A percentile compares a stretch with the other conserved stretches of the same genome.
Evolutionary conservation across 768 basidiomycete genomes (phyloP).

Genomic region (Dentipellis fragilis): DNA sequence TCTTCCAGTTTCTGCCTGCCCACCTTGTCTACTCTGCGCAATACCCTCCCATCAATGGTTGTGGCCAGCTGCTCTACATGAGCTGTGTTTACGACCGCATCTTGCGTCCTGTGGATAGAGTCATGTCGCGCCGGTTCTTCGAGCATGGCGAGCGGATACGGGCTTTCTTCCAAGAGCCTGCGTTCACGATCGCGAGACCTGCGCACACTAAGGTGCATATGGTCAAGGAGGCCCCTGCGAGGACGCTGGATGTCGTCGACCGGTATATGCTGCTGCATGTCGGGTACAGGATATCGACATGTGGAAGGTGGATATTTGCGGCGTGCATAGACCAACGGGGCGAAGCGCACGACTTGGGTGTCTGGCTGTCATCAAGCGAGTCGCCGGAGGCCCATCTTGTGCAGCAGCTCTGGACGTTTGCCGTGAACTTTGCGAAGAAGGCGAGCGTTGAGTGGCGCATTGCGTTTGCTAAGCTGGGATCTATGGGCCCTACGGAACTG

Average conservation of each 20-base stretch:
- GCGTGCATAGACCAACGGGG: conserved; percentile 71
- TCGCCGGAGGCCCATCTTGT: conserved; percentile 41
- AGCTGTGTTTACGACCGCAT: conserved; percentile 67
- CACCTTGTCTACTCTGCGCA: conserved; percentile 39
- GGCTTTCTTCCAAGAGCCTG: conserved; percentile 53
- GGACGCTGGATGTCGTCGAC: conserved; percentile 41
- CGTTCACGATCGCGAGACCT: conserved; percentile 51
- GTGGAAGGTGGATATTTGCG: conserved; percentile 72
- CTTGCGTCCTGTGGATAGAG: conserved; percentile 46
- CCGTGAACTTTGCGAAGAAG: conserved; percentile 44
- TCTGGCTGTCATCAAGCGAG: conserved; percentile 52
- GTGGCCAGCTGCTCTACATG: conserved; percentile 41
- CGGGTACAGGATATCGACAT: conserved; percentile 56
- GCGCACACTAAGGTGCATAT: conserved; percentile 26
- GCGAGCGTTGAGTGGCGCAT: conserved; percentile 77
- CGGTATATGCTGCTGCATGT: conserved; percentile 63
- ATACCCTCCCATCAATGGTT: conserved; percentile 31
- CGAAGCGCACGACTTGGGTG: conserved; percentile 58
- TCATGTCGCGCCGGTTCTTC: conserved; percentile 44
- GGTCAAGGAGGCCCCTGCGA: conserved; percentile 27
- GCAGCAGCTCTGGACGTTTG: conserved; percentile 63
- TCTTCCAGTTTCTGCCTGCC: conserved; percentile 72
- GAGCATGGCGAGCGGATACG: conserved; percentile 29
- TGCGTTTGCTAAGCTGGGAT: conserved; percentile 59
- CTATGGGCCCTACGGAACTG: conserved; percentile 48